These are phyloP conservation scores for Hura crepitans DNA, from an alignment of 441 rosid genomes.

Conservation along the genomic window DNA sequence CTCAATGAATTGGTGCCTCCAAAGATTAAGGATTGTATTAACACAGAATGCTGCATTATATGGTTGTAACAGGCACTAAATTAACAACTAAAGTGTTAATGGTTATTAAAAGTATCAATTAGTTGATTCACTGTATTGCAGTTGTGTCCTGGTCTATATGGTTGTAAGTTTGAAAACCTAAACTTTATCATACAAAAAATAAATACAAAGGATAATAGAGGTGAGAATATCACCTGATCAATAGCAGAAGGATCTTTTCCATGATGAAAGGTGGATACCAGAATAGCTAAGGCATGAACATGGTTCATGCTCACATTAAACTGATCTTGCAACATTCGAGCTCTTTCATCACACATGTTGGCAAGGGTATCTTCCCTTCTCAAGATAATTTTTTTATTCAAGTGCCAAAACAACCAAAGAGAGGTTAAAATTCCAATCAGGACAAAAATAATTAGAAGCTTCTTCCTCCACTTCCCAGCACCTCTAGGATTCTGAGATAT, in stretches of 20 bases:
- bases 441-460: constrained; percentile 48
- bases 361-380: constrained; percentile 68
- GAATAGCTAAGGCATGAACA: constrained; percentile 94
- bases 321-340: constrained; percentile 97
- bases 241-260: constrained; percentile 89
- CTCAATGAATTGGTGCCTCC: background rate
- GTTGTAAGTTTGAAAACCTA: background rate
- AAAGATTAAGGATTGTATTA: background rate
- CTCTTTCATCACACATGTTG: constrained; percentile 96
- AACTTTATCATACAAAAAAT: background rate
- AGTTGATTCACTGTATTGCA: background rate
- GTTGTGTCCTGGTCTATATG: background rate
- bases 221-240: constrained; percentile 65
- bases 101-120: background rate
- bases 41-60: background rate
- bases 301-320: constrained; percentile 98
- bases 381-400: constrained; percentile 31
- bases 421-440: constrained; percentile 54
- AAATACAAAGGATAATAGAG: background rate
- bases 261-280: constrained; percentile 97
- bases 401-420: constrained; percentile 61
- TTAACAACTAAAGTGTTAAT: background rate
- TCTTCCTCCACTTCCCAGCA: constrained; percentile 78
- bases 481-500: constrained; percentile 42
- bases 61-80: too few species aligned